These are phyloP conservation scores for Tetrapisispora fleetii DNA, from an alignment of 805 yeast genomes.

Conservation along the genomic window DNA sequence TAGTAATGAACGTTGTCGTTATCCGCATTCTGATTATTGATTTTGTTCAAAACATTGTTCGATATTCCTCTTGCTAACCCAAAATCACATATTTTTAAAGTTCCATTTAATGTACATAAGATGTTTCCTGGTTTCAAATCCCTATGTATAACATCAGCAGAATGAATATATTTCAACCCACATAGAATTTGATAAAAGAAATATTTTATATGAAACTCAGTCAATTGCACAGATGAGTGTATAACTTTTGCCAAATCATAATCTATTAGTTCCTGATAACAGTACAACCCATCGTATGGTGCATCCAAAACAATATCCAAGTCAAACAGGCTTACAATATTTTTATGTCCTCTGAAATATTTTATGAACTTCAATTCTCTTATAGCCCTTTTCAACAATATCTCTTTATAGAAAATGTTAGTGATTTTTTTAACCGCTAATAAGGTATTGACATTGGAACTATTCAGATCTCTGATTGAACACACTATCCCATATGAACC, in stretches of 20 bases:
- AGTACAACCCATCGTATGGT: conserved; percentile 80
- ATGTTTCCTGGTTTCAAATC: conserved; percentile 91
- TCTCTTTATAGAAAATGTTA: conserved; percentile 55
- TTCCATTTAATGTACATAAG: conserved; percentile 63
- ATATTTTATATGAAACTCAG: conserved; percentile 73
- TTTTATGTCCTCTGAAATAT: conserved; percentile 77
- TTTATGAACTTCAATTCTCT: conserved; percentile 76
- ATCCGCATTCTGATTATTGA: background rate
- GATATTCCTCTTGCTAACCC: conserved; percentile 79
- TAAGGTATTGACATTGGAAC: conserved; percentile 17
- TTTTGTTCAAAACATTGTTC: conserved; percentile 9
- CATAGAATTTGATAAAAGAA: conserved; percentile 75
- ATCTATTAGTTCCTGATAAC: conserved; percentile 79
- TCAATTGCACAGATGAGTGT: conserved; percentile 62
- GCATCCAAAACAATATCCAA: conserved; percentile 54
- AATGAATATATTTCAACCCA: conserved; percentile 81
- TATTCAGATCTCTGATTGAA: conserved; percentile 41
- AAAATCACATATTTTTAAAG: conserved; percentile 81
- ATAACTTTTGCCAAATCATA: conserved; percentile 76
- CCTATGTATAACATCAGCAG: conserved; percentile 86
- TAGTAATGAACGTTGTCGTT: background rate
- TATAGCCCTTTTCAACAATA: conserved; percentile 66
- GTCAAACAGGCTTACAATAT: conserved; percentile 66
- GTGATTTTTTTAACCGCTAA: conserved; percentile 79
- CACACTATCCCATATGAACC: conserved; percentile 87